Evolutionary conservation across 2,329 filamentous ascomycete species (phyloP).

Genomic region (Paecilomyces fulvus): DNA sequence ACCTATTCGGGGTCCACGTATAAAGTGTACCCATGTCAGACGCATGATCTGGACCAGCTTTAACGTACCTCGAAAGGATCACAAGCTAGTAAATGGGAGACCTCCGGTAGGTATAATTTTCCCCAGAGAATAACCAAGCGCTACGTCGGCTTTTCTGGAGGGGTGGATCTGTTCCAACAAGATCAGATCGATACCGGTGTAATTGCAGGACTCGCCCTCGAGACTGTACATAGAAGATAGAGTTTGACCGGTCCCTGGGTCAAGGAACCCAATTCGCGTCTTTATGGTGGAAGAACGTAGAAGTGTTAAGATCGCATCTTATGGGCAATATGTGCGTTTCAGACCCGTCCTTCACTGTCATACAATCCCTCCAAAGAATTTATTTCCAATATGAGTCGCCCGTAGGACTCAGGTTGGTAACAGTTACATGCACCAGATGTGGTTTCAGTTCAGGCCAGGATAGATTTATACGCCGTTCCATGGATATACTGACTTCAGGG

Average conservation of each 20-base stretch:
- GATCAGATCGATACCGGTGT: neutral
- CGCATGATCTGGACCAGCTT: neutral
- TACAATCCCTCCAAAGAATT: neutral
- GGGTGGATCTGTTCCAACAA: neutral
- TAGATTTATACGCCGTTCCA: neutral
- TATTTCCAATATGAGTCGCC: neutral
- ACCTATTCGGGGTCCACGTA: neutral
- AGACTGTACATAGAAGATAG: neutral
- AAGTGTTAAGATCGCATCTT: neutral
- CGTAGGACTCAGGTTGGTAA: neutral
- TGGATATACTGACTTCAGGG: neutral
- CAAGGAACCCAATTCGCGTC: neutral
- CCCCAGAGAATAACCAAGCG: neutral
- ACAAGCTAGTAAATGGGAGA: neutral
- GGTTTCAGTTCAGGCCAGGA: neutral
- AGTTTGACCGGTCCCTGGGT: neutral
- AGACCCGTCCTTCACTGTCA: neutral
- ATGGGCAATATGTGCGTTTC: neutral
- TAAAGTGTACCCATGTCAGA: neutral
- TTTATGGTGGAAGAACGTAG: neutral
- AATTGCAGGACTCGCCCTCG: neutral
- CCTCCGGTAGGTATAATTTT: neutral
- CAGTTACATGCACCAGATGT: neutral
- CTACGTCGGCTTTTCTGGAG: neutral
- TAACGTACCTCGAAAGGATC: neutral